Conservation (phyloP, 441 rosid genomes). For the Pelargonium myrrhifolium region DNA sequence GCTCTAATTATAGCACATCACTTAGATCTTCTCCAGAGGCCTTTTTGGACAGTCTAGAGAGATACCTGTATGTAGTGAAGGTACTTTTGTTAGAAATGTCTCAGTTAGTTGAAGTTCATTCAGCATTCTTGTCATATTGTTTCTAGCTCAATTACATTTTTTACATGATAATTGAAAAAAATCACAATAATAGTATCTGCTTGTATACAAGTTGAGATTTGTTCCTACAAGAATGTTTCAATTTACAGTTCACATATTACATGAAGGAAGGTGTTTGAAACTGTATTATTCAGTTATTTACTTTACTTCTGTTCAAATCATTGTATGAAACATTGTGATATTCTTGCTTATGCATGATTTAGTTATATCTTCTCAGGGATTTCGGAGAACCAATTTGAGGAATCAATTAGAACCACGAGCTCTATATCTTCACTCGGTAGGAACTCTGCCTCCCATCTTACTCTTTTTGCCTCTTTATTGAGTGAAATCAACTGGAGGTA, state of each 20-base stretch:
- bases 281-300: neutral
- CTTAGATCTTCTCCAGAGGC: constrained; percentile 32
- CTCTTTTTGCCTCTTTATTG: constrained; percentile 2
- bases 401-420: constrained; percentile 37
- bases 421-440: constrained; percentile 58
- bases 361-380: constrained; percentile 32
- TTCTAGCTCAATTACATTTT: neutral
- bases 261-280: neutral
- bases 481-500: neutral
- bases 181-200: too few relatives aligned
- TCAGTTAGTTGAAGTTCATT: neutral
- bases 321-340: neutral
- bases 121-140: constrained; percentile 1
- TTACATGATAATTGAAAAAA: neutral
- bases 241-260: neutral
- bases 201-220: neutral
- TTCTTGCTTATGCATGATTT: neutral
- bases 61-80: constrained; percentile 40
- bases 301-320: neutral
- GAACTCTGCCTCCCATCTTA: constrained; percentile 9
- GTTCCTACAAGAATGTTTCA: neutral
- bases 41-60: constrained; percentile 44
- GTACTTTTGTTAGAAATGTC: constrained; percentile 19
- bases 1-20: constrained; percentile 34
- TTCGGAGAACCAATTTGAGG: constrained; percentile 34